Evolutionary conservation across 1,284 basidiomycete genomes (phyloP), one percentile per base, ranked within the genome.

Genomic region (Phellinidium pouzarii): DNA sequence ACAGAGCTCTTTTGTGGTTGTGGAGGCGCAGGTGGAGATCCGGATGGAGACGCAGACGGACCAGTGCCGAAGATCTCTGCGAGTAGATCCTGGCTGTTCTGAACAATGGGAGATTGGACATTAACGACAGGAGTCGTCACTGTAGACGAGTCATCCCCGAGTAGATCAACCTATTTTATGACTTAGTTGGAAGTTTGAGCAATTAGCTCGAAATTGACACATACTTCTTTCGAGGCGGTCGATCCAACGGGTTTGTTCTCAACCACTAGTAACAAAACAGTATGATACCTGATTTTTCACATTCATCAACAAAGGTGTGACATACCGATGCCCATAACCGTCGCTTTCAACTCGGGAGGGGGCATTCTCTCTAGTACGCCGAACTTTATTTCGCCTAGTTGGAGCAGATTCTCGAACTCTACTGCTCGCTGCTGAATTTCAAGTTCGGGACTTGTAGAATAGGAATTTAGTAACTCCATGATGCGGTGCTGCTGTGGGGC

Each of bases 291-390:
- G n/a, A n/a, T n/a, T n/a, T n/a, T n/a, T n/a, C n/a, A n/a, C n/a
- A n/a, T n/a, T n/a, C n/a, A n/a, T n/a, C n/a, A n/a, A n/a, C n/a
- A n/a, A n/a, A n/a, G n/a, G 12, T 9, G 22, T 23, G 14, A 75
- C 82, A 63, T 59, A 90, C 89, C 88, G 54, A 87, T 80, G 48
- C 91, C 94, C 77, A 94, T 88, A 3, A 97, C 89, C 3, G 94
- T 95, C 20, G 89, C 86, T 69, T 92, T 94, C 62, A 99, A 73
- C 68, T 99, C 95, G 2, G 96, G 96, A 4, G 93, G 90, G 5
- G 96, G 96, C 96, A 99, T 99, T 52, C 93, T 82, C 72, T 99
- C 96, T 55, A 99, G 69, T 0, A 99, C 94, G 43, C 94, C 96
- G n/a, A 81, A 79, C 53, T 85, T 79, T 29, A 94, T 74, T 40